Percentiles rank a stretch among this genome's conserved stretches.
These are phyloP conservation scores for Amoebophrya sp. DNA, from an alignment of 169 alveolate species.

Conservation along the genomic window DNA sequence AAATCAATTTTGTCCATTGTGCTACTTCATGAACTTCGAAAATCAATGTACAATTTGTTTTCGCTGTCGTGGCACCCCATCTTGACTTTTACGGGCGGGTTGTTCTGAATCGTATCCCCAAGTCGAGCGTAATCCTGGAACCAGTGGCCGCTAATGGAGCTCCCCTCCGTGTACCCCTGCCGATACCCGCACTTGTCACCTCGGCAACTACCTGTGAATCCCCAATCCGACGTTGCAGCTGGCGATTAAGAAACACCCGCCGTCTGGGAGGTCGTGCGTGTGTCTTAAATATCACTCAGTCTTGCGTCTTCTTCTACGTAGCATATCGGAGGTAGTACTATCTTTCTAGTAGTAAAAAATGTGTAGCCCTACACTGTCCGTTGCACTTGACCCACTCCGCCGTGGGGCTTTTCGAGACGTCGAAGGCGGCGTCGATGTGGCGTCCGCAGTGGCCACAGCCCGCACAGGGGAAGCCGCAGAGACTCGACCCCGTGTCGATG, in stretches of 20 bases:
- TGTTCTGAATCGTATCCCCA: constrained; percentile 38
- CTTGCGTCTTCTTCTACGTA: constrained; percentile 8
- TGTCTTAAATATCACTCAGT: neutral
- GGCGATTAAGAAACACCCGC: neutral
- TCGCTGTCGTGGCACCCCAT: constrained; percentile 4
- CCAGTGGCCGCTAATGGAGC: constrained; percentile 49
- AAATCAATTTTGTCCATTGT: too few species aligned
- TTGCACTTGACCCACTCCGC: constrained; percentile 31
- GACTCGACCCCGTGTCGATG: constrained; percentile 24
- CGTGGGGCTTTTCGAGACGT: constrained; percentile 30
- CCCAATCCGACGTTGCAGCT: neutral
- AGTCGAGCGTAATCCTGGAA: constrained; percentile 40
- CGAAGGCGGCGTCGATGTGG: constrained; percentile 42
- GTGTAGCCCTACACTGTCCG: neutral
- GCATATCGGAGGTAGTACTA: constrained; percentile 5
- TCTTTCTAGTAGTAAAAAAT: neutral
- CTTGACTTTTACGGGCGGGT: constrained; percentile 23
- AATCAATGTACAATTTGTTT: neutral
- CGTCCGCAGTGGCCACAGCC: constrained; percentile 23
- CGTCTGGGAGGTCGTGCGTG: neutral
- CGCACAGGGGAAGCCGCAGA: constrained; percentile 29
- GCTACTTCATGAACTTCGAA: neutral
- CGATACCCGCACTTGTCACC: constrained; percentile 42
- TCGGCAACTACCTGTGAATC: constrained; percentile 13
- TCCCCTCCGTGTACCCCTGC: constrained; percentile 61